Evolutionary conservation across 2,329 filamentous ascomycete genomes (phyloP).

Genomic region (Botrytis pseudocinerea): DNA sequence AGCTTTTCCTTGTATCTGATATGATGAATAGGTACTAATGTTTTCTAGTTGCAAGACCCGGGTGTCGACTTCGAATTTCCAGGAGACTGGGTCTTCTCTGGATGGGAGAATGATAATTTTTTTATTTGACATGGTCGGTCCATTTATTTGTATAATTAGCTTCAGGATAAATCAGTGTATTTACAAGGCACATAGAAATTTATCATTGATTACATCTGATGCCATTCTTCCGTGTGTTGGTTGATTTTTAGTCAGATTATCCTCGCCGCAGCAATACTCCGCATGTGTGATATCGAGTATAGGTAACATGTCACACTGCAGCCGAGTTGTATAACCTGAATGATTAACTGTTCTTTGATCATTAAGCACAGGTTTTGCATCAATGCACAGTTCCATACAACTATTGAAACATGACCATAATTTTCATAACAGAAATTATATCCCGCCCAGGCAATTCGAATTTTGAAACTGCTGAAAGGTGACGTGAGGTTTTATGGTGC

Average conservation of each 20-base stretch:
- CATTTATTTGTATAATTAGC: background rate
- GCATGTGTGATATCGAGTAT: background rate
- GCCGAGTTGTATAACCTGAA: background rate
- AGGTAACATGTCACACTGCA: background rate
- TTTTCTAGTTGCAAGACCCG: constrained; percentile 25
- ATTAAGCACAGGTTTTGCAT: background rate
- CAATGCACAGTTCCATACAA: background rate
- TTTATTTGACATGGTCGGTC: background rate
- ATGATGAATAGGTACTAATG: background rate
- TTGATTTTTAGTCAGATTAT: background rate
- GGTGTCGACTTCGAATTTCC: constrained; percentile 26
- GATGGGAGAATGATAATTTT: constrained; percentile 14
- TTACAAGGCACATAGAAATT: too few relatives aligned
- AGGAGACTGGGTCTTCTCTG: constrained; percentile 25
- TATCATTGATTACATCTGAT: background rate
- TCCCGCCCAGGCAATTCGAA: too few relatives aligned
- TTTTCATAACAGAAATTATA: too few relatives aligned
- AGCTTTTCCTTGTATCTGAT: background rate
- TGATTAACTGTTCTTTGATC: background rate
- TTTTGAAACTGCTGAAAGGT: background rate
- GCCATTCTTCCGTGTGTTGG: background rate
- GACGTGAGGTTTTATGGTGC: background rate
- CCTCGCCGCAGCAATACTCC: background rate
- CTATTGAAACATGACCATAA: too few relatives aligned
- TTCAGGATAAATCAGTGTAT: too few relatives aligned